These are phyloP conservation scores for Murraya koenigii DNA, from an alignment of 345 rosid species.

Conservation along the genomic window DNA sequence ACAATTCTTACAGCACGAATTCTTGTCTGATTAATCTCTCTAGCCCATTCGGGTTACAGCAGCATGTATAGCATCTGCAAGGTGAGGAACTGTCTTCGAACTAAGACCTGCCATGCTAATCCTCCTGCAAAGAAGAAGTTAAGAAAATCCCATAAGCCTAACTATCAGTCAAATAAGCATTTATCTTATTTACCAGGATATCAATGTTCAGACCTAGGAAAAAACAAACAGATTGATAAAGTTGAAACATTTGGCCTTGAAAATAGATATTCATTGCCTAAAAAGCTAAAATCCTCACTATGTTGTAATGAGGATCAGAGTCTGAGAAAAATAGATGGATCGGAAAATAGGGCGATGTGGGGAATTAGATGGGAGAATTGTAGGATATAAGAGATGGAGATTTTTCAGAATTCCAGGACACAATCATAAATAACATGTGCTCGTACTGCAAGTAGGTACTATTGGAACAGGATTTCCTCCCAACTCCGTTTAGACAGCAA, in stretches of 20 bases:
- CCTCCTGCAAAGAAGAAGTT: slow-evolving; percentile 50
- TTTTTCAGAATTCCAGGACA: neutral
- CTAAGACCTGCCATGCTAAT: slow-evolving; percentile 82
- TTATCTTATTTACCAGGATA: neutral
- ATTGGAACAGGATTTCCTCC: neutral
- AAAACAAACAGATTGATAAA: neutral
- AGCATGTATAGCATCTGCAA: slow-evolving; percentile 70
- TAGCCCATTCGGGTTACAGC: slow-evolving; percentile 44
- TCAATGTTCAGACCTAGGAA: neutral
- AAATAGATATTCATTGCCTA: neutral
- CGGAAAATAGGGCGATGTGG: neutral
- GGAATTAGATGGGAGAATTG: neutral
- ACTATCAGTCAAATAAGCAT: neutral
- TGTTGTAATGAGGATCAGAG: neutral
- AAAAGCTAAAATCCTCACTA: neutral
- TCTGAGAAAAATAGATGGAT: neutral
- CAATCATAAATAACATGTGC: neutral
- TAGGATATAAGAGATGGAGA: neutral
- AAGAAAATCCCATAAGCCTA: neutral
- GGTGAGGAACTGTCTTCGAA: slow-evolving; percentile 57
- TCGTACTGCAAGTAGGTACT: neutral
- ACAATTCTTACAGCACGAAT: neutral
- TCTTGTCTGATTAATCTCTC: slow-evolving; percentile 7
- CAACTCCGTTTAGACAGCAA: neutral
- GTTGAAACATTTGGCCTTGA: neutral